These are phyloP conservation scores for Dryadomyces quercivorus DNA, from an alignment of 2,329 filamentous ascomycete genomes.

Conservation along the genomic window DNA sequence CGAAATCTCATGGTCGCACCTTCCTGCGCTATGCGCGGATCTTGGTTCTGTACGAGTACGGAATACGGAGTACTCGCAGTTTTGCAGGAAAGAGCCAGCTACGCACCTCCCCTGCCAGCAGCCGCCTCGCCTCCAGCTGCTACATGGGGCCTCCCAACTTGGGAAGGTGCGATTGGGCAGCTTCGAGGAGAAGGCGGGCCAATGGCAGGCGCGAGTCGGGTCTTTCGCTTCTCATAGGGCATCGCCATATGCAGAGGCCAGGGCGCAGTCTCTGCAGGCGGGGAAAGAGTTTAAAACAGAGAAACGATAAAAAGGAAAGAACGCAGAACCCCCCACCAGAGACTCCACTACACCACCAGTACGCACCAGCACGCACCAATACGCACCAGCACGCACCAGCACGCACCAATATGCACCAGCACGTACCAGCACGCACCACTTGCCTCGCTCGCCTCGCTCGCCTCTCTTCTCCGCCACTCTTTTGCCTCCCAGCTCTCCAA, in stretches of 20 bases:
- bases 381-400: no score
- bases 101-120: background rate
- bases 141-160: background rate
- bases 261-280: slow-evolving; percentile 14
- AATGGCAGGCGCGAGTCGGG: slow-evolving; percentile 19
- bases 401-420: no score
- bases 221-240: slow-evolving; percentile 23
- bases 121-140: background rate
- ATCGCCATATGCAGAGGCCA: slow-evolving; percentile 22
- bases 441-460: background rate
- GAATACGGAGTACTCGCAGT: no score
- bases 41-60: no score
- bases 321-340: background rate
- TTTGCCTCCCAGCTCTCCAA: background rate
- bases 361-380: background rate
- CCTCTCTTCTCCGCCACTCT: background rate
- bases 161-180: slow-evolving; percentile 8
- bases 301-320: background rate
- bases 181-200: slow-evolving; percentile 14
- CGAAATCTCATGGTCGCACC: no score
- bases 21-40: background rate
- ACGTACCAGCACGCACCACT: no score
- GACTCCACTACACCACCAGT: background rate
- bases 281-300: background rate
- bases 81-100: background rate